These are phyloP conservation scores for Suillus lakei DNA, from an alignment of 768 basidiomycete genomes.

Conservation along the genomic window DNA sequence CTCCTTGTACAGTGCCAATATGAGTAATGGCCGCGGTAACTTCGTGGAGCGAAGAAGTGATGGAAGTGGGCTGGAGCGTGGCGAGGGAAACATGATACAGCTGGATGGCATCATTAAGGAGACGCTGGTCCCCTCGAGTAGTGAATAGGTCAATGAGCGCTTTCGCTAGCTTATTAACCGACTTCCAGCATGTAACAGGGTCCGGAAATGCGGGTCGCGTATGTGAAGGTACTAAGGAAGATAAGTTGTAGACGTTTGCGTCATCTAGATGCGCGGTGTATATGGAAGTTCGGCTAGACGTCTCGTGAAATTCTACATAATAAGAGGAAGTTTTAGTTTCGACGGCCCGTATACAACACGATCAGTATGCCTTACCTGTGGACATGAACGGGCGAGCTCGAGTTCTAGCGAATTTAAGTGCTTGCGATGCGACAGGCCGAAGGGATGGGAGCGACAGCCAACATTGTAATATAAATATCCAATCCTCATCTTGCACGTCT, in stretches of 20 bases:
- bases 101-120: slow-evolving; percentile 3
- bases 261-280: not conserved
- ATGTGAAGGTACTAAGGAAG: not conserved
- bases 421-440: slow-evolving; percentile 3
- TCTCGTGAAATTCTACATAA: not conserved
- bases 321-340: not conserved
- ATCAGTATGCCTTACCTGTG: not conserved
- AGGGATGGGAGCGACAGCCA: slow-evolving; percentile 2
- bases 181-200: not conserved
- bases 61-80: not conserved
- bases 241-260: not conserved
- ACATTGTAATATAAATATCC: slow-evolving; percentile 2
- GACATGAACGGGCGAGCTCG: not conserved
- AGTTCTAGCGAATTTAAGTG: not conserved
- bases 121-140: not conserved
- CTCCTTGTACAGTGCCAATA: not conserved
- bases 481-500: not conserved
- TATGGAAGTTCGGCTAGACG: not conserved
- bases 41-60: not conserved
- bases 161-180: not conserved
- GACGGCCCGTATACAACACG: not conserved
- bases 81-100: slow-evolving; percentile 2
- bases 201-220: not conserved
- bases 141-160: not conserved
- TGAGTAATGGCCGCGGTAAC: not conserved